Percentiles rank a stretch among this genome's conserved stretches.
Conservation (phyloP, 441 rosid genomes). For the Kokia cookei region DNA sequence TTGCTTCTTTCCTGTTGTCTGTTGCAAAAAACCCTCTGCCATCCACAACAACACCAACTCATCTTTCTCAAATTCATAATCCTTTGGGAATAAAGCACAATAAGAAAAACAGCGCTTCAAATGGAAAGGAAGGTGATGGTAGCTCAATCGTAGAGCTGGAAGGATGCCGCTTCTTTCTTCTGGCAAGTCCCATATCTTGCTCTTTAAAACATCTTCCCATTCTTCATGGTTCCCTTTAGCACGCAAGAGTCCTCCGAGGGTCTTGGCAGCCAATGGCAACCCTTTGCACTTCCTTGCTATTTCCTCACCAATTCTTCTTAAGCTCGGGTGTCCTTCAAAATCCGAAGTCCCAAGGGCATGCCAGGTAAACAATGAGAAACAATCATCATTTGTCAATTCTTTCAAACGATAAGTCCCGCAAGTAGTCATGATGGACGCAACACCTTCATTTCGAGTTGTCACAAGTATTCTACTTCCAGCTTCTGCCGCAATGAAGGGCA, state of each 20-base stretch:
- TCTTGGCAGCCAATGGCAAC: slow-evolving; percentile 9
- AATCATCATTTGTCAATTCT: slow-evolving; percentile 7
- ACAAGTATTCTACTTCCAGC: slow-evolving; percentile 14
- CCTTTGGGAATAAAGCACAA: slow-evolving; percentile 7
- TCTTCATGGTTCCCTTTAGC: not conserved
- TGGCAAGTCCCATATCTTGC: slow-evolving; percentile 7
- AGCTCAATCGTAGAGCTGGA: slow-evolving; percentile 18
- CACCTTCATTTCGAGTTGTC: slow-evolving; percentile 5
- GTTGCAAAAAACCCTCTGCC: slow-evolving; percentile 11
- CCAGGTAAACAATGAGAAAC: slow-evolving; percentile 2
- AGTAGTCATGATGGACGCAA: slow-evolving; percentile 8
- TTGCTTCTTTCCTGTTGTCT: not conserved
- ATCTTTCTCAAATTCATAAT: slow-evolving; percentile 7
- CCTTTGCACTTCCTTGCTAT: slow-evolving; percentile 11
- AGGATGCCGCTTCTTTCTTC: not conserved
- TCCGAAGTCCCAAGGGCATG: slow-evolving; percentile 4
- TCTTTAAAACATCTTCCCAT: slow-evolving; percentile 13
- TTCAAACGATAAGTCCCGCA: not conserved
- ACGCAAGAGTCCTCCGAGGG: slow-evolving; percentile 11
- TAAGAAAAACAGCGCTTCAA: slow-evolving; percentile 7
- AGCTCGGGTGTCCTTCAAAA: not conserved
- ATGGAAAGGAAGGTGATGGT: slow-evolving; percentile 15
- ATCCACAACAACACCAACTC: slow-evolving; percentile 6
- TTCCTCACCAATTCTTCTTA: not conserved
- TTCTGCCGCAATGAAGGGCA: slow-evolving; percentile 6